Evolutionary conservation across 2,329 filamentous ascomycete genomes (phyloP).

Genomic region (Penicillium sclerotiorum): DNA sequence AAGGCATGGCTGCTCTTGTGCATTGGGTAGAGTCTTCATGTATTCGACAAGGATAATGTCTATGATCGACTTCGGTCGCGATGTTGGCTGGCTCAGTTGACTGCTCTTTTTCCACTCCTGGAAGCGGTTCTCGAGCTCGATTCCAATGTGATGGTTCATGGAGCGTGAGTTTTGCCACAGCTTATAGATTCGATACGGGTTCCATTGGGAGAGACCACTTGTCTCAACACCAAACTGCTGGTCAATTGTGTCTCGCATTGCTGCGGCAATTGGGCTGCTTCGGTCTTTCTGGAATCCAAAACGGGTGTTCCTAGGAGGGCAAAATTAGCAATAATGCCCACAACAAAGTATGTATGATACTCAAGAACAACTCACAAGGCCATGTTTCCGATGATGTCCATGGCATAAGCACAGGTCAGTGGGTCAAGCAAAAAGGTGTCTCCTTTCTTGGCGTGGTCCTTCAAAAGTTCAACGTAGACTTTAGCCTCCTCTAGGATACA

Average conservation of each 20-base stretch:
- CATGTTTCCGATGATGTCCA: conserved; percentile 1
- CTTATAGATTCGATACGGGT: not conserved
- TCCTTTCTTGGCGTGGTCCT: not conserved
- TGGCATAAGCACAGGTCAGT: not conserved
- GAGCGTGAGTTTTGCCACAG: not conserved
- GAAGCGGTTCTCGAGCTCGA: not conserved
- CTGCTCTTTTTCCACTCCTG: not conserved
- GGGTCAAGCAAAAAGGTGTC: not conserved
- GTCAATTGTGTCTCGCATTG: conserved; percentile 1
- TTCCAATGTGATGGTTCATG: not conserved
- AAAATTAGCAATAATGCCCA: too few species aligned
- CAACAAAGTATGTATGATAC: not conserved
- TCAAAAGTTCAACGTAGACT: not conserved
- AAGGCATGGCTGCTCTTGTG: not conserved
- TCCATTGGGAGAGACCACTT: not conserved
- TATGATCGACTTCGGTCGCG: not conserved
- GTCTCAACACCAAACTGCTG: not conserved
- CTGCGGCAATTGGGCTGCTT: not conserved
- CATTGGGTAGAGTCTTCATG: not conserved
- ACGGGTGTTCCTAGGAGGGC: not conserved
- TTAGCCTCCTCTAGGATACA: not conserved
- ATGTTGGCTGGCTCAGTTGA: not conserved
- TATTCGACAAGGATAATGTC: not conserved
- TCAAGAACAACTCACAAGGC: not conserved
- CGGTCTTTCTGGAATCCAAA: not conserved